Percentiles rank a stretch among this genome's conserved stretches.
Conservation (phyloP, 2,329 filamentous ascomycete genomes). For the Paracorniculantispora psalliotae region DNA sequence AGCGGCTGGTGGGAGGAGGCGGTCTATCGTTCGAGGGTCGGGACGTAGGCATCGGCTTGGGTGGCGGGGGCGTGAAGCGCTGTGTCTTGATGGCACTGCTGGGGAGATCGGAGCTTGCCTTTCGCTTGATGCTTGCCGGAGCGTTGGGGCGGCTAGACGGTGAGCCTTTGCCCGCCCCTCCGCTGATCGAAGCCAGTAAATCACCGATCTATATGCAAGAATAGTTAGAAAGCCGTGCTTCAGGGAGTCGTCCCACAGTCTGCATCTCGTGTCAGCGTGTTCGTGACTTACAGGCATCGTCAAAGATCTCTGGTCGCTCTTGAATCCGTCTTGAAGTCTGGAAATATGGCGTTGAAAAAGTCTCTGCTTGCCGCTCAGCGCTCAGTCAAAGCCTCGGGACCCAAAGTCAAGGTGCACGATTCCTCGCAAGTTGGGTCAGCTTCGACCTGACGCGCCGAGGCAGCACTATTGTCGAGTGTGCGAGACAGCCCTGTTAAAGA, state of each 20-base stretch:
- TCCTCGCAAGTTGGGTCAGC: conserved; percentile 10
- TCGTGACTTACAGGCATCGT: conserved; percentile 19
- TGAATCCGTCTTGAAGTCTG: background rate
- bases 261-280: background rate
- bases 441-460: conserved; percentile 14
- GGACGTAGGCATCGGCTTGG: conserved; percentile 12
- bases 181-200: conserved; percentile 58
- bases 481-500: background rate
- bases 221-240: background rate
- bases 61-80: conserved; percentile 23
- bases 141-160: conserved; percentile 19
- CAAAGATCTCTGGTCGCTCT: background rate
- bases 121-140: conserved; percentile 44
- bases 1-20: background rate
- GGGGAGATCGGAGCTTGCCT: conserved; percentile 48
- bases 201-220: conserved; percentile 40
- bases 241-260: no score
- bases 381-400: conserved; percentile 10
- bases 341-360: background rate
- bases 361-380: conserved; percentile 12
- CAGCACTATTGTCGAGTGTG: background rate
- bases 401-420: conserved; percentile 12
- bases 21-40: conserved; percentile 10
- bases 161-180: conserved; percentile 41
- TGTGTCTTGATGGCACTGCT: conserved; percentile 37